Percentiles rank a stretch among this genome's conserved stretches.
Conservation (phyloP, 768 basidiomycete species). For the Boletus insuetus region DNA sequence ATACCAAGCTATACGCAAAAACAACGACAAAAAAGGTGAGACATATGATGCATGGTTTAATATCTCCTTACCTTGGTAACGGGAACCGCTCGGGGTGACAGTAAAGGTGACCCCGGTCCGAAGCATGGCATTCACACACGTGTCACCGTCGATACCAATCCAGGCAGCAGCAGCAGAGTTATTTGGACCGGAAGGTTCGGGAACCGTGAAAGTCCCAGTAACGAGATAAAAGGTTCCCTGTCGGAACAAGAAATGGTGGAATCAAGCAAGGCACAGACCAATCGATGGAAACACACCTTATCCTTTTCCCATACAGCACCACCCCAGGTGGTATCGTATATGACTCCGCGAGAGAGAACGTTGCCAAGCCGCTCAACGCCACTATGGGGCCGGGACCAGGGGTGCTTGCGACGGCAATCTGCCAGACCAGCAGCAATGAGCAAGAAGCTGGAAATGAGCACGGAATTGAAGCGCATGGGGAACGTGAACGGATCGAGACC, state of each 20-base stretch:
- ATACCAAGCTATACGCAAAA: slow-evolving; percentile 6
- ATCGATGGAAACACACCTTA: background rate
- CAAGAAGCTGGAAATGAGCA: background rate
- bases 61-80: background rate
- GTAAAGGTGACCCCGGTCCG: slow-evolving; percentile 4
- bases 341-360: background rate
- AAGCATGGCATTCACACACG: background rate
- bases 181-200: background rate
- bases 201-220: background rate
- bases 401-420: background rate
- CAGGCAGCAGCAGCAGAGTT: background rate
- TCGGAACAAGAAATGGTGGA: background rate
- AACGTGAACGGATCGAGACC: background rate
- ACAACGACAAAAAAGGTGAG: background rate
- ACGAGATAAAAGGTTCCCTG: slow-evolving; percentile 7
- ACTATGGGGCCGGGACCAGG: too few relatives aligned
- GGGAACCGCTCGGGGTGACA: background rate
- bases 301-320: background rate
- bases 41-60: background rate
- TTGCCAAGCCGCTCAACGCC: background rate
- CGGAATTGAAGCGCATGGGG: background rate
- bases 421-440: background rate
- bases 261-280: background rate
- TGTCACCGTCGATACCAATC: slow-evolving; percentile 7
- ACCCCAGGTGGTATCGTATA: background rate